These are phyloP conservation scores for Huntiella moniliformis DNA, from an alignment of 2,329 filamentous ascomycete genomes.

Conservation along the genomic window DNA sequence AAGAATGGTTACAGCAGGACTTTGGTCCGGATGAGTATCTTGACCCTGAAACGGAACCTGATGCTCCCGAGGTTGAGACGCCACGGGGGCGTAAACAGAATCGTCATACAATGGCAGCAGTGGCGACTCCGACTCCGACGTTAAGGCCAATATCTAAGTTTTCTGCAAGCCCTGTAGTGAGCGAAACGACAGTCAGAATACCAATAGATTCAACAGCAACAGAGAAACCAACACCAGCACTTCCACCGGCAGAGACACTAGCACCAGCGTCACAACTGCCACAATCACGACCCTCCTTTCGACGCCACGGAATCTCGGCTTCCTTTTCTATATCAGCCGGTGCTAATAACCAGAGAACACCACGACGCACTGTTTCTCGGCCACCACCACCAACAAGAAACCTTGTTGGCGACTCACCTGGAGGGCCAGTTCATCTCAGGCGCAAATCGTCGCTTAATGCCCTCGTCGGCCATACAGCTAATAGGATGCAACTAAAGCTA, in stretches of 20 bases:
- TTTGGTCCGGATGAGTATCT: neutral
- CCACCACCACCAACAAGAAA: neutral
- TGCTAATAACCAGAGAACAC: neutral
- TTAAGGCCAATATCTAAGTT: too few species aligned
- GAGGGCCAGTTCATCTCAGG: neutral
- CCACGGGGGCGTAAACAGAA: neutral
- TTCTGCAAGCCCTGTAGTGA: too few species aligned
- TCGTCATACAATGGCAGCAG: constrained; percentile 1
- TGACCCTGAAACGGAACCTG: constrained; percentile 1
- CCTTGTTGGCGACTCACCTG: too few species aligned
- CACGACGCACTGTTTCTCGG: neutral
- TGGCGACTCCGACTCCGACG: neutral
- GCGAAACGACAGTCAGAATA: too few species aligned
- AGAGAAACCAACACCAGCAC: too few species aligned
- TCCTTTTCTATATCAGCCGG: neutral
- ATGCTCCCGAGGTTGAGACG: neutral
- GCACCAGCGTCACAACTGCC: neutral
- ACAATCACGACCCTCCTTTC: neutral
- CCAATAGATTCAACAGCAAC: too few species aligned
- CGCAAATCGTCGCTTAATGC: neutral
- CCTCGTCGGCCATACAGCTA: neutral
- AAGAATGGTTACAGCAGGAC: neutral
- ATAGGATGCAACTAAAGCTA: too few species aligned
- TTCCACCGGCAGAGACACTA: too few species aligned
- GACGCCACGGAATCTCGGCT: neutral